Percentiles rank a stretch among this genome's conserved stretches.
Evolutionary conservation across 805 yeast species (phyloP).

Genomic region (Wickerhamomyces bisporus): DNA sequence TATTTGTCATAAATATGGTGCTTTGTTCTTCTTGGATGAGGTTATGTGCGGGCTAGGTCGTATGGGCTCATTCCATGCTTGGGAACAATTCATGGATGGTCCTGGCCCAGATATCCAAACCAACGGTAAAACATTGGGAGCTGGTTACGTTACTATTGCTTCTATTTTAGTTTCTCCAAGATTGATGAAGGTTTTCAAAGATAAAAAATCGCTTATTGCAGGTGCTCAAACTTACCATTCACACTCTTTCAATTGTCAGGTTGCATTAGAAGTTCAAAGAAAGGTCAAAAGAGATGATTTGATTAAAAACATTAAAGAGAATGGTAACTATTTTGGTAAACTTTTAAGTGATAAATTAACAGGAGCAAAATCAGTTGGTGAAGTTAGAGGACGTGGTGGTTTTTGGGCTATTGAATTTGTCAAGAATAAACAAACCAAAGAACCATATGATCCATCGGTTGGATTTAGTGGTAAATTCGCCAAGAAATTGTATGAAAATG

Average conservation of each 20-base stretch:
- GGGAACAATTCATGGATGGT: constrained; percentile 35
- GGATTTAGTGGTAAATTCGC: constrained; percentile 28
- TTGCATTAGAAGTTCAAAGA: constrained; percentile 40
- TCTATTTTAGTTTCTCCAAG: constrained; percentile 34
- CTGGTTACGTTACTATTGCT: constrained; percentile 45
- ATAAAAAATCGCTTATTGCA: constrained; percentile 23
- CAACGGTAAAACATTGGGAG: constrained; percentile 43
- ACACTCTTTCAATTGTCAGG: constrained; percentile 41
- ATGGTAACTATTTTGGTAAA: constrained; percentile 40
- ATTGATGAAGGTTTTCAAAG: constrained; percentile 30
- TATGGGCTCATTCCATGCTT: constrained; percentile 42
- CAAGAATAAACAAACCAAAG: constrained; percentile 41
- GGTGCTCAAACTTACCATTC: constrained; percentile 49
- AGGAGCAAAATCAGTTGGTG: constrained; percentile 36
- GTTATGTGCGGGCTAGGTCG: constrained; percentile 55
- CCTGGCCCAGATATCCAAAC: constrained; percentile 44
- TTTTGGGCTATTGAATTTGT: constrained; percentile 52
- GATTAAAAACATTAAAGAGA: constrained; percentile 34
- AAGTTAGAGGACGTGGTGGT: constrained; percentile 50
- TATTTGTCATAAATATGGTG: constrained; percentile 47
- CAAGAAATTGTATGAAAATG: constrained; percentile 32
- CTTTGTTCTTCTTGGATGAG: constrained; percentile 45
- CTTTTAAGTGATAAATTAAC: constrained; percentile 27
- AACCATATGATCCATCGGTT: constrained; percentile 33
- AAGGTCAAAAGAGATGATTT: constrained; percentile 32